These are phyloP conservation scores for Colletotrichum spinosum DNA, from an alignment of 2,329 filamentous ascomycete species.

Conservation along the genomic window DNA sequence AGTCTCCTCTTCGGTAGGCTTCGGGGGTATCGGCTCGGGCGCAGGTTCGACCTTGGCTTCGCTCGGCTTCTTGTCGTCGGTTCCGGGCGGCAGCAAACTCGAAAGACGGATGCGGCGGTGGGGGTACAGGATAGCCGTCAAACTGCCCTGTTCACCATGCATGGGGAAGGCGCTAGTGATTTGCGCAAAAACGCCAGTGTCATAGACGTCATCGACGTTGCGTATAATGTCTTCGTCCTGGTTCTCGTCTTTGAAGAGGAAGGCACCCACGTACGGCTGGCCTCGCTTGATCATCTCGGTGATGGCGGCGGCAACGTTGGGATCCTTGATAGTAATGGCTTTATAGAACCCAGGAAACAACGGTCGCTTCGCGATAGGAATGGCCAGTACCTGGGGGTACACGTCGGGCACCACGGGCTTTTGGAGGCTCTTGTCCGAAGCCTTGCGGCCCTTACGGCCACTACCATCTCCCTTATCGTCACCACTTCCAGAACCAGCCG, in stretches of 20 bases:
- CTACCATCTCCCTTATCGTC: constrained; percentile 59
- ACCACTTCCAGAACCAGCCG: constrained; percentile 60
- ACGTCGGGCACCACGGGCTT: constrained; percentile 94
- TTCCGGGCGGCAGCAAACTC: constrained; percentile 77
- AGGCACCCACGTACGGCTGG: constrained; percentile 96
- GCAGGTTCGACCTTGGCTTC: constrained; percentile 61
- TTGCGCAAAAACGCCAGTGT: constrained; percentile 96
- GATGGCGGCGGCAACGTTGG: constrained; percentile 90
- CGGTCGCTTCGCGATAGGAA: constrained; percentile 92
- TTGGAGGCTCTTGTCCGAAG: constrained; percentile 78
- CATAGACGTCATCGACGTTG: constrained; percentile 89
- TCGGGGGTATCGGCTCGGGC: constrained; percentile 70
- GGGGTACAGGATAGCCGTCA: constrained; percentile 95
- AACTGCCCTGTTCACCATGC: constrained; percentile 82
- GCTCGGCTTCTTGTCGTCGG: constrained; percentile 62
- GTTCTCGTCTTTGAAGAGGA: constrained; percentile 96
- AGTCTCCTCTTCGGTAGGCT: constrained; percentile 63
- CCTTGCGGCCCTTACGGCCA: constrained; percentile 78
- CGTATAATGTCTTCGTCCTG: constrained; percentile 95
- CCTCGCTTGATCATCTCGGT: constrained; percentile 97
- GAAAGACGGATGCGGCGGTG: constrained; percentile 95
- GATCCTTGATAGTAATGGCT: constrained; percentile 95
- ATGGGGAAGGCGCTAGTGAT: constrained; percentile 97
- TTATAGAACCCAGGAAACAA: constrained; percentile 99
- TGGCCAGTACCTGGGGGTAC: constrained; percentile 97